Conservation (phyloP, 2,329 filamentous ascomycete genomes). For the Colletotrichum filicis region DNA sequence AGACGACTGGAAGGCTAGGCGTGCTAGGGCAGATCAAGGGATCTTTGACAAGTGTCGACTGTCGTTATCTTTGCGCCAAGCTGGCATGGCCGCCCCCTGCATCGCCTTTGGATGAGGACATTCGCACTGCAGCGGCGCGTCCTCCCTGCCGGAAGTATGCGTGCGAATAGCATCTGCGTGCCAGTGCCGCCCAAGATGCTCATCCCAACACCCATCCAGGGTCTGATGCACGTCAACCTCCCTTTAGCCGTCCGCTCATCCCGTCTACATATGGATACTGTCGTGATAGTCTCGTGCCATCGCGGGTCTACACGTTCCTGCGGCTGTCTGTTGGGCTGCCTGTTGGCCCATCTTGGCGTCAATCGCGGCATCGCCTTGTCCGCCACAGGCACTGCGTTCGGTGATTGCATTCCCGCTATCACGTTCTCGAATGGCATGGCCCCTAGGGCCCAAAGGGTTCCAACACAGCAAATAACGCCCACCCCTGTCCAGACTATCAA, state of each 20-base stretch:
- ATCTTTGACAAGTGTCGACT: neutral
- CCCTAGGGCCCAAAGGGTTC: neutral
- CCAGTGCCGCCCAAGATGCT: neutral
- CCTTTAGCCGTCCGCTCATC: neutral
- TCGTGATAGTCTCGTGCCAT: neutral
- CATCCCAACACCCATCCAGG: neutral
- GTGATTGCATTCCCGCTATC: neutral
- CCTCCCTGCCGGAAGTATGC: neutral
- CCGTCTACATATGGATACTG: neutral
- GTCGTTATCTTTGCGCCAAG: neutral
- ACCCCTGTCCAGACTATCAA: neutral
- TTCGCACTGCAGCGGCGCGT: neutral
- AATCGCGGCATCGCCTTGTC: neutral
- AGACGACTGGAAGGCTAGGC: neutral
- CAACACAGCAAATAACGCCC: neutral
- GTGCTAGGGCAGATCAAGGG: neutral
- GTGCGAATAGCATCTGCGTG: neutral
- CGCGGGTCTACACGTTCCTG: neutral
- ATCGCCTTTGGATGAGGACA: neutral
- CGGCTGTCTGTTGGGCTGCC: neutral
- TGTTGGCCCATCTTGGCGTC: neutral
- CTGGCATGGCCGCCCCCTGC: neutral
- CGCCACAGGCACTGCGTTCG: neutral
- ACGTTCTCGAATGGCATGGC: neutral
- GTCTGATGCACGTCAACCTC: neutral